Percentiles rank a stretch among this genome's conserved stretches.
These are phyloP conservation scores for Apiotrichum domesticum DNA, from an alignment of 1,284 basidiomycete species.

Conservation along the genomic window DNA sequence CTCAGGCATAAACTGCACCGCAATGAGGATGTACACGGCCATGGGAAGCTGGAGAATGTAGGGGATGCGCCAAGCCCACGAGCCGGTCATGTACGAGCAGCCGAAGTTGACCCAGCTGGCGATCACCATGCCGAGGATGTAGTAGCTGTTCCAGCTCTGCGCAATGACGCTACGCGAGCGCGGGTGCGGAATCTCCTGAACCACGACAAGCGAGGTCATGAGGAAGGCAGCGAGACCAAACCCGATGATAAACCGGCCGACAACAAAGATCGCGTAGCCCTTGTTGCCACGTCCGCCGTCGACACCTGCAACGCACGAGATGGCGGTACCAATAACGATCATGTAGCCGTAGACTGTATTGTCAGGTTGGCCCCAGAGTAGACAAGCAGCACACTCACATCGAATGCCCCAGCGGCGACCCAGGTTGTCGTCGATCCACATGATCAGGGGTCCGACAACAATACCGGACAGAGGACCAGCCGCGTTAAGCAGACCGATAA, in stretches of 20 bases:
- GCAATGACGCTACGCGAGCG: conserved; percentile 35
- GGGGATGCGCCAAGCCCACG: conserved; percentile 43
- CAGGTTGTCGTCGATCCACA: conserved; percentile 42
- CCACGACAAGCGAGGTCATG: conserved; percentile 46
- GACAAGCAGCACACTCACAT: conserved; percentile 27
- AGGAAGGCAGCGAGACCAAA: conserved; percentile 48
- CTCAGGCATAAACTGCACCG: conserved; percentile 48
- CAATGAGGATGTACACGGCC: conserved; percentile 43
- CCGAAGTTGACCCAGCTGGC: conserved; percentile 27
- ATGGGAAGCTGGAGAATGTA: conserved; percentile 45
- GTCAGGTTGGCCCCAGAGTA: background rate
- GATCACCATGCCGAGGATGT: conserved; percentile 25
- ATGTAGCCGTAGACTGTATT: conserved; percentile 45
- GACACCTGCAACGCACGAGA: conserved; percentile 43
- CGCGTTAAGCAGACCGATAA: conserved; percentile 45
- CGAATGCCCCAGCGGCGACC: conserved; percentile 47
- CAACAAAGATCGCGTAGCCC: conserved; percentile 45
- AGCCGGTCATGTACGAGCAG: conserved; percentile 16
- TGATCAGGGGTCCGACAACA: conserved; percentile 44
- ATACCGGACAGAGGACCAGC: conserved; percentile 41
- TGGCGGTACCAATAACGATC: conserved; percentile 41
- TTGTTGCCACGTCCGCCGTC: conserved; percentile 37
- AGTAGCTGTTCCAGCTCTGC: conserved; percentile 45
- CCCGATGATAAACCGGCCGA: conserved; percentile 43
- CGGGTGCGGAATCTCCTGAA: conserved; percentile 48